Evolutionary conservation across 2,329 filamentous ascomycete genomes (phyloP).

Genomic region (Aspergillus sp.): DNA sequence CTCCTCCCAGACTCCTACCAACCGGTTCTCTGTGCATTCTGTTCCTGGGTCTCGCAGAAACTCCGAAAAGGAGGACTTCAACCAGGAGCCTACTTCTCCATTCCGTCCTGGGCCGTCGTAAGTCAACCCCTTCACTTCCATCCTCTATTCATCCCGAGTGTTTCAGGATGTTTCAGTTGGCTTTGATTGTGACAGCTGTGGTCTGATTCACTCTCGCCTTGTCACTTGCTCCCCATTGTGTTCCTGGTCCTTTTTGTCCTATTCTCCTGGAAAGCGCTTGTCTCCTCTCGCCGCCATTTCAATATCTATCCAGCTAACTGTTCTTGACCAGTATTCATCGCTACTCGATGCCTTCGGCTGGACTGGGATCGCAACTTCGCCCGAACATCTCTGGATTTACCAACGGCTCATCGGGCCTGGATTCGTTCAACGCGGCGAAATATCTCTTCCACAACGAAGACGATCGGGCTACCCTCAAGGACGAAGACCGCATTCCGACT

Average conservation of each 20-base stretch:
- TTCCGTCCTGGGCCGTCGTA: conserved; percentile 76
- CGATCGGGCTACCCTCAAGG: conserved; percentile 49
- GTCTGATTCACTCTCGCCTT: too few relatives aligned
- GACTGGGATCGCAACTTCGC: conserved; percentile 32
- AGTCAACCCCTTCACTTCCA: conserved; percentile 47
- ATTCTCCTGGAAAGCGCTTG: not conserved
- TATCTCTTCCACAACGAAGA: conserved; percentile 88
- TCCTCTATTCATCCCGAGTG: not conserved
- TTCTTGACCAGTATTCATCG: conserved; percentile 66
- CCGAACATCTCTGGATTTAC: conserved; percentile 29
- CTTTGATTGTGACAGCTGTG: not conserved
- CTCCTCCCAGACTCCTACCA: conserved; percentile 52
- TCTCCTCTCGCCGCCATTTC: not conserved
- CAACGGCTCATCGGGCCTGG: conserved; percentile 53
- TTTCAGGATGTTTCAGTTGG: not conserved
- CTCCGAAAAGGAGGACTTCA: conserved; percentile 84
- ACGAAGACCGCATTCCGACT: conserved; percentile 54
- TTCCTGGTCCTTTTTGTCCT: not conserved
- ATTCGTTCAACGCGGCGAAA: conserved; percentile 79
- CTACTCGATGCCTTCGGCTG: conserved; percentile 85
- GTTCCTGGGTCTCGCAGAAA: conserved; percentile 84
- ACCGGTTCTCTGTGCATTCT: conserved; percentile 76
- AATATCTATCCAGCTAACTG: not conserved
- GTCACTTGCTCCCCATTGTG: not conserved
- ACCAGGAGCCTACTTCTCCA: conserved; percentile 58